Percentiles rank a stretch among this genome's conserved stretches.
phyloP scores from a whole-genome alignment of 2,329 filamentous ascomycete genomes.

The Microdochium bolleyi region DNA sequence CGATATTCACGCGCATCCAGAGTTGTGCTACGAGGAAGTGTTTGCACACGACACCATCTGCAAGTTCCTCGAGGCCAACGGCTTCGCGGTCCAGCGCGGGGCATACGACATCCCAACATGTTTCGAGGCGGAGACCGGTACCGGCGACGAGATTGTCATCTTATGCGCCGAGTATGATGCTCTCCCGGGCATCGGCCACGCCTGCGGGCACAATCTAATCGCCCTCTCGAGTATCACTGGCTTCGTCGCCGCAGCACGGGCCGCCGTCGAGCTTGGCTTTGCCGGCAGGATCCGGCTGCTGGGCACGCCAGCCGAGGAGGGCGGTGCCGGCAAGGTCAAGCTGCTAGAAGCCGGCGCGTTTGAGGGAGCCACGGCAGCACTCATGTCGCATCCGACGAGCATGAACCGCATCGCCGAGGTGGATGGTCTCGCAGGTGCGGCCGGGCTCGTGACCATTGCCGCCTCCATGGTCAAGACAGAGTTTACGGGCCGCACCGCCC shows the following conservation, averaged over 20 bases:
- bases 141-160: neutral
- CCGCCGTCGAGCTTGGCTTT: neutral
- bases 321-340: conserved; percentile 32
- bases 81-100: neutral
- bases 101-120: neutral
- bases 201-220: conserved; percentile 23
- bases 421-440: conserved; percentile 16
- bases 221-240: conserved; percentile 21
- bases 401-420: conserved; percentile 15
- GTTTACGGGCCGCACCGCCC: conserved; percentile 35
- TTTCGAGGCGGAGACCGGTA: neutral
- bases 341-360: conserved; percentile 34
- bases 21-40: neutral
- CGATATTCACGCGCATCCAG: neutral
- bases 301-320: conserved; percentile 36
- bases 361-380: conserved; percentile 21
- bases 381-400: conserved; percentile 31
- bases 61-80: neutral
- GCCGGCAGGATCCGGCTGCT: conserved; percentile 12
- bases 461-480: conserved; percentile 14
- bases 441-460: neutral
- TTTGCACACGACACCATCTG: neutral
- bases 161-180: conserved; percentile 20
- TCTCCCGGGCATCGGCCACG: conserved; percentile 25
- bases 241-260: conserved; percentile 19